Conservation (phyloP, 2,329 filamentous ascomycete genomes). For the Chrysoporthe cubensis region DNA sequence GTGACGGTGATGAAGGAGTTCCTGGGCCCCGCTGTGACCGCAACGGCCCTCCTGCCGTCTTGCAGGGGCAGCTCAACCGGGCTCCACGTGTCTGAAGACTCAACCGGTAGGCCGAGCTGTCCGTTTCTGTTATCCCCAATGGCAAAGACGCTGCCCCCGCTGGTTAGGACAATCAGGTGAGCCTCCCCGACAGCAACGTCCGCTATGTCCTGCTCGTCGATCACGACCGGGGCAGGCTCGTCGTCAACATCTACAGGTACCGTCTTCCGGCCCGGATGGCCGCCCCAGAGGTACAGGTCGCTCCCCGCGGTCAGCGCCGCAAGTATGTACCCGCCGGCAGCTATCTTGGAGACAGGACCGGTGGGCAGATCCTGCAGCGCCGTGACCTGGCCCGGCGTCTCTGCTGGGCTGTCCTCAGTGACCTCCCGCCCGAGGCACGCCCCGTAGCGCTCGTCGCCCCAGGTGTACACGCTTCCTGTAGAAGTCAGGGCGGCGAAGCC, state of each 20-base stretch:
- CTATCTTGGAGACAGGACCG: conserved; percentile 57
- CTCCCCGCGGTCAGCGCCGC: conserved; percentile 61
- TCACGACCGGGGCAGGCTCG: conserved; percentile 49
- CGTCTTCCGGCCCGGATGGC: conserved; percentile 40
- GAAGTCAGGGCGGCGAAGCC: conserved; percentile 53
- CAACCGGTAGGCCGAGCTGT: conserved; percentile 56
- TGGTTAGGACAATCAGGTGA: conserved; percentile 61
- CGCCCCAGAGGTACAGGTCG: conserved; percentile 67
- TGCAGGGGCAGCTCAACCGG: conserved; percentile 38
- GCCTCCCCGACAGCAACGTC: conserved; percentile 62
- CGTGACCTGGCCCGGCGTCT: conserved; percentile 49
- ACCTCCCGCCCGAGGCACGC: conserved; percentile 59
- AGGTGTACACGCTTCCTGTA: conserved; percentile 51
- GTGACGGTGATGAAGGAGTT: conserved; percentile 53
- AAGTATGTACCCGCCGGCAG: conserved; percentile 59
- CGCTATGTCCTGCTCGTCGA: conserved; percentile 54
- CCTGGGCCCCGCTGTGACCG: conserved; percentile 53
- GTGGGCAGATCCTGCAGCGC: conserved; percentile 56
- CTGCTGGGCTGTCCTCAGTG: conserved; percentile 48
- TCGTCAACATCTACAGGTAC: conserved; percentile 37
- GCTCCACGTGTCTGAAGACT: conserved; percentile 40
- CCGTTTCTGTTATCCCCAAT: conserved; percentile 62
- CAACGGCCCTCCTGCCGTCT: conserved; percentile 38
- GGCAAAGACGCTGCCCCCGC: conserved; percentile 54
- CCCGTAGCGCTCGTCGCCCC: conserved; percentile 63